A percentile compares a stretch with the other conserved stretches of the same genome.
Evolutionary conservation across 768 basidiomycete species (phyloP).

Genomic region (Termitomyces sp.): DNA sequence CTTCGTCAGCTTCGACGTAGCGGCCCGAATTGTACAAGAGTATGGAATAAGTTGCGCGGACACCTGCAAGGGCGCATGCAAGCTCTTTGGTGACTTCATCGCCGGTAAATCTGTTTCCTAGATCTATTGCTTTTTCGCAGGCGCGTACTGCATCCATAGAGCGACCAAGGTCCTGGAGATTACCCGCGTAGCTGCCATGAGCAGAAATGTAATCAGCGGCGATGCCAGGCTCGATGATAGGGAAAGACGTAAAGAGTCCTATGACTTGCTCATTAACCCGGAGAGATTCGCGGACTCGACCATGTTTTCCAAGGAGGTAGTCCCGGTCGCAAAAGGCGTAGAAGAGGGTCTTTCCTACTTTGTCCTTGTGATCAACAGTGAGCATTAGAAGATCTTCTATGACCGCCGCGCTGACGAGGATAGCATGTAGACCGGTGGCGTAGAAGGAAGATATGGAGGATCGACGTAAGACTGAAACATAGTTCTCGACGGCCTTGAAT

Average conservation of each 20-base stretch:
- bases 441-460: background rate
- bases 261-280: background rate
- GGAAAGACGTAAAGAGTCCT: background rate
- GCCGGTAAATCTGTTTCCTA: background rate
- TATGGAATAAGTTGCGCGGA: background rate
- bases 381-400: constrained; percentile 2
- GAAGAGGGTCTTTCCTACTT: background rate
- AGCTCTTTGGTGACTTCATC: background rate
- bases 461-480: constrained; percentile 2
- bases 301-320: constrained; percentile 6
- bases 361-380: background rate
- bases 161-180: constrained; percentile 3
- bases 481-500: background rate
- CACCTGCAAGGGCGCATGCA: background rate
- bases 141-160: background rate
- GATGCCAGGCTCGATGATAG: background rate
- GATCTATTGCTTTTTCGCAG: constrained; percentile 2
- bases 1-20: constrained; percentile 1
- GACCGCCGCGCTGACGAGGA: constrained; percentile 1
- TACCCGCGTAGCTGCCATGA: background rate
- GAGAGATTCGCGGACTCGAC: constrained; percentile 5
- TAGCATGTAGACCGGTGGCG: background rate
- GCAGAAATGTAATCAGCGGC: constrained; percentile 1
- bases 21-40: constrained; percentile 1
- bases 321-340: background rate